phyloP scores from a whole-genome alignment of 805 yeast genomes.

The Yarrowia divulgata region DNA sequence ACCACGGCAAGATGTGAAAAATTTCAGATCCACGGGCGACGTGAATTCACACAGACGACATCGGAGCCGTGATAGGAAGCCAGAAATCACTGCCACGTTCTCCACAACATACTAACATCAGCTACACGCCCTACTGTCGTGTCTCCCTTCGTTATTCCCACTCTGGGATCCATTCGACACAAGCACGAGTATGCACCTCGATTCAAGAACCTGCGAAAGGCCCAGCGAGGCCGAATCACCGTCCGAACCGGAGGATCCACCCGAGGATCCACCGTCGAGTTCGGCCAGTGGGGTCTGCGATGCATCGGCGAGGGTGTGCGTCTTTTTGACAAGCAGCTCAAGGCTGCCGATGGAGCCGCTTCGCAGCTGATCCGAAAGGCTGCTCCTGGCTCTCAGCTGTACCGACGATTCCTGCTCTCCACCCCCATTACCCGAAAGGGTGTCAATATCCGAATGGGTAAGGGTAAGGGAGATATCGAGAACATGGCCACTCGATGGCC shows the following conservation, averaged over 20 bases:
- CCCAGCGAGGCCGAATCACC: conserved; percentile 92
- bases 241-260: conserved; percentile 94
- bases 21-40: not conserved
- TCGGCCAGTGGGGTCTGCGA: conserved; percentile 86
- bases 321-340: conserved; percentile 83
- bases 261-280: conserved; percentile 82
- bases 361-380: conserved; percentile 83
- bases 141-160: conserved; percentile 6
- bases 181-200: conserved; percentile 61
- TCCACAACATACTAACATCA: conserved; percentile 1
- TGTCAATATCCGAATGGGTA: conserved; percentile 99
- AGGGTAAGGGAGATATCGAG: conserved; percentile 97
- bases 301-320: conserved; percentile 88
- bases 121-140: conserved; percentile 28
- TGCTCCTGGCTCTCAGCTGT: conserved; percentile 64
- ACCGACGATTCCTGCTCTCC: conserved; percentile 82
- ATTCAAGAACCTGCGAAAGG: conserved; percentile 69
- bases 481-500: conserved; percentile 98
- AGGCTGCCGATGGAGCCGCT: conserved; percentile 87
- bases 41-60: not conserved
- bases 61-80: no score
- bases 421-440: conserved; percentile 95
- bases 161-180: conserved; percentile 34
- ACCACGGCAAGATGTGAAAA: no score
- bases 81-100: no score